phyloP scores from a whole-genome alignment of 2,329 filamentous ascomycete genomes.

The Aspergillus sp. region DNA sequence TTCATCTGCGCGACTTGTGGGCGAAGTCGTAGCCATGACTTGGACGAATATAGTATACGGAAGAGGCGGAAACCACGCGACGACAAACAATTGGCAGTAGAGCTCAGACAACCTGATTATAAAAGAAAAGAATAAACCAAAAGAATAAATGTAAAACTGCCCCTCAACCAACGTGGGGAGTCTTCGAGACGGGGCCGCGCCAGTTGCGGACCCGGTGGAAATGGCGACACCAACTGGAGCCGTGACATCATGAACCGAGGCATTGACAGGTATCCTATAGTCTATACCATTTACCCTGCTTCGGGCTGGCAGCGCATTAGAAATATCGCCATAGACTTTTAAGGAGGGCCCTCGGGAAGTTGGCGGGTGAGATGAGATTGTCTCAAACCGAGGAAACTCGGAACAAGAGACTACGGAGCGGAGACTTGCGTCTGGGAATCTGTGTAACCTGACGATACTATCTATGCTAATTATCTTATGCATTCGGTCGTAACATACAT shows the following conservation, averaged over 20 bases:
- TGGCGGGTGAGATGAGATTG: background rate
- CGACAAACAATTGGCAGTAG: background rate
- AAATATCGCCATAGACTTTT: background rate
- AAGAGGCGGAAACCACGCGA: background rate
- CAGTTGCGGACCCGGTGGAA: conserved; percentile 13
- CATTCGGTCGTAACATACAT: background rate
- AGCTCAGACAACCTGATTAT: background rate
- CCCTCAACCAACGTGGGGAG: background rate
- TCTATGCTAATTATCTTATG: background rate
- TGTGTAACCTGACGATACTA: background rate
- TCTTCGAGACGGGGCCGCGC: background rate
- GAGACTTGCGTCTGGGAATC: background rate
- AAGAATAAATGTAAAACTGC: background rate
- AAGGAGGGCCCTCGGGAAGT: background rate
- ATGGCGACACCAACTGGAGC: conserved; percentile 12
- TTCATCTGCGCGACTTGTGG: conserved; percentile 38
- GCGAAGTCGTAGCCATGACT: conserved; percentile 23
- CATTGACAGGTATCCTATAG: too few species aligned
- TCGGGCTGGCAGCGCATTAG: too few species aligned
- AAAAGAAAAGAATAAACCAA: background rate
- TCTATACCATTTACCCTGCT: too few species aligned
- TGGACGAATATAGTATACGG: conserved; percentile 1
- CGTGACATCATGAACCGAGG: conserved; percentile 16
- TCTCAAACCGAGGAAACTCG: background rate
- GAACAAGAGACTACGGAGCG: background rate